These are phyloP conservation scores for Starmera quercuum DNA, from an alignment of 805 yeast genomes.

Conservation along the genomic window DNA sequence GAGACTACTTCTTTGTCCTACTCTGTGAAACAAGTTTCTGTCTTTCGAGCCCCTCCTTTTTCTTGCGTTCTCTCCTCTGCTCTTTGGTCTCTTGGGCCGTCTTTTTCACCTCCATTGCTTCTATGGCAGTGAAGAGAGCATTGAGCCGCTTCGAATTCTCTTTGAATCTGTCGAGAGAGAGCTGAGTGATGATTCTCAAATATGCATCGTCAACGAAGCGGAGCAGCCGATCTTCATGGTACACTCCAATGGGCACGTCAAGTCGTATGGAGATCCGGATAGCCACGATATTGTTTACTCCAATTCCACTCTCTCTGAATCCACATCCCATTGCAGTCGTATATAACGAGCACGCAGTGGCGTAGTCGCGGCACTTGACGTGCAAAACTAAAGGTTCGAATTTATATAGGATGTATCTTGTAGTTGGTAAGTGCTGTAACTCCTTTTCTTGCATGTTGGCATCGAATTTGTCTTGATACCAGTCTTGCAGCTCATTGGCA, in stretches of 20 bases:
- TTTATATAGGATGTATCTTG: slow-evolving; percentile 62
- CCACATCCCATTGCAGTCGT: slow-evolving; percentile 78
- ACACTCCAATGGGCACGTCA: slow-evolving; percentile 70
- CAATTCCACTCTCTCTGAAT: slow-evolving; percentile 82
- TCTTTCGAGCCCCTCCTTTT: slow-evolving; percentile 33
- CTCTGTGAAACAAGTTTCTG: too few species aligned
- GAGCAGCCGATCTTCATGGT: slow-evolving; percentile 25
- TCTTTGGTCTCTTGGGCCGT: slow-evolving; percentile 41
- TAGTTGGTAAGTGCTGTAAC: slow-evolving; percentile 10
- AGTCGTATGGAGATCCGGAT: slow-evolving; percentile 66
- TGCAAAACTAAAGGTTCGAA: slow-evolving; percentile 84
- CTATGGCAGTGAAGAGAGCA: slow-evolving; percentile 37
- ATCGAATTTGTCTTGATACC: slow-evolving; percentile 32
- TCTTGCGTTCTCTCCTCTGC: slow-evolving; percentile 46
- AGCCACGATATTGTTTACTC: slow-evolving; percentile 70
- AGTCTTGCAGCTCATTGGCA: slow-evolving; percentile 33
- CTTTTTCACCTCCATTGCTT: slow-evolving; percentile 17
- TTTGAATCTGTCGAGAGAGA: slow-evolving; percentile 54
- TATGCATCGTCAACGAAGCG: slow-evolving; percentile 47
- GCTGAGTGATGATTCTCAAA: slow-evolving; percentile 39
- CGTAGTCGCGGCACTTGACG: slow-evolving; percentile 63
- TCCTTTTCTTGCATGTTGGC: slow-evolving; percentile 8
- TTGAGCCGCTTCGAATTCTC: slow-evolving; percentile 58
- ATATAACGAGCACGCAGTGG: slow-evolving; percentile 53
- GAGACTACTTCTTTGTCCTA: too few species aligned